These are phyloP conservation scores for Hyaloraphidium curvatum DNA, from an alignment of 192 early-diverging fungal genomes.

Conservation along the genomic window DNA sequence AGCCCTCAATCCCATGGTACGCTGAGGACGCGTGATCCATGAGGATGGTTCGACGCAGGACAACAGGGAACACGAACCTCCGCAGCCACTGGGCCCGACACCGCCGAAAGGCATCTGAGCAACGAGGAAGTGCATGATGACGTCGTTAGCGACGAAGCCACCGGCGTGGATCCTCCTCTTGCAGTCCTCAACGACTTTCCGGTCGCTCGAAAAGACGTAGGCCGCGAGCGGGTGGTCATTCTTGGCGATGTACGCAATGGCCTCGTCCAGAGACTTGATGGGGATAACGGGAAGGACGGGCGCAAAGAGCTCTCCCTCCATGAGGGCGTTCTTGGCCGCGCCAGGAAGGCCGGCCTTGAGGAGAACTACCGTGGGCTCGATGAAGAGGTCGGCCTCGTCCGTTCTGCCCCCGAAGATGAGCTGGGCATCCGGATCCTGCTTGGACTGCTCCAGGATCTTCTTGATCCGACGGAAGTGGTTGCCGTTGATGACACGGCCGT, in stretches of 20 bases:
- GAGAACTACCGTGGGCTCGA: conserved; percentile 69
- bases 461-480: conserved; percentile 51
- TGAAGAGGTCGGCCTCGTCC: conserved; percentile 41
- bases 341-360: conserved; percentile 36
- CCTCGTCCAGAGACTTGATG: conserved; percentile 40
- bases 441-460: conserved; percentile 24
- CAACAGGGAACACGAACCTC: conserved; percentile 21
- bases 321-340: conserved; percentile 9
- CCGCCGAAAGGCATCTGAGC: conserved; percentile 77
- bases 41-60: neutral
- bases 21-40: neutral
- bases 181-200: conserved; percentile 26
- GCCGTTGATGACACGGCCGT: conserved; percentile 48
- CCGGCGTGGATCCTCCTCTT: too few species aligned
- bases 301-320: conserved; percentile 55
- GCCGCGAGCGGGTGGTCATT: conserved; percentile 59
- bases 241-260: conserved; percentile 35
- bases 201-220: conserved; percentile 45
- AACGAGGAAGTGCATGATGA: conserved; percentile 37
- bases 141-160: conserved; percentile 57
- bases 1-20: conserved; percentile 19
- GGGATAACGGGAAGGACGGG: conserved; percentile 71
- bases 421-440: conserved; percentile 10
- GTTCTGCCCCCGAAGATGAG: conserved; percentile 30
- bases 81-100: conserved; percentile 48